Percentiles rank a stretch among this genome's conserved stretches.
These are phyloP conservation scores for Mariannaea sp. DNA, from an alignment of 2,329 filamentous ascomycete genomes.

Conservation along the genomic window DNA sequence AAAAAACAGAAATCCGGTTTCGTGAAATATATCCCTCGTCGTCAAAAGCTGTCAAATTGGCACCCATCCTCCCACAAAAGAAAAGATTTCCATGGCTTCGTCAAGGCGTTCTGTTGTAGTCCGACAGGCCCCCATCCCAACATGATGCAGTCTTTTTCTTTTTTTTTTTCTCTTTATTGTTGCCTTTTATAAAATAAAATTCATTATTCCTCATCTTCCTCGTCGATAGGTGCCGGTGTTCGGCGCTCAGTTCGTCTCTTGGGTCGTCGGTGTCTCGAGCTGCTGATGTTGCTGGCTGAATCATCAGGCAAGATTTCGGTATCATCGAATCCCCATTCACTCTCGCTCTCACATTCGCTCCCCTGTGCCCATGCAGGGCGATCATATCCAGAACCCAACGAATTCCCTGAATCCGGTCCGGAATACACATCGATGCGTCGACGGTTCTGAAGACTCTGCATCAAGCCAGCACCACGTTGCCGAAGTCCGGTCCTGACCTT, in stretches of 20 bases:
- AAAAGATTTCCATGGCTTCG: slow-evolving; percentile 10
- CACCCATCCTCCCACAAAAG: too few species aligned
- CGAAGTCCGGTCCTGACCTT: slow-evolving; percentile 77
- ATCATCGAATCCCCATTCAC: slow-evolving; percentile 63
- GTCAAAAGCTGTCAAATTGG: slow-evolving; percentile 23
- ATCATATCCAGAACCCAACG: slow-evolving; percentile 51
- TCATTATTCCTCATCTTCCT: slow-evolving; percentile 68
- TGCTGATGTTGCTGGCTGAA: slow-evolving; percentile 79
- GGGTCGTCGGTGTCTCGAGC: slow-evolving; percentile 67
- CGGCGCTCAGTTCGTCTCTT: slow-evolving; percentile 71
- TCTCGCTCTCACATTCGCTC: slow-evolving; percentile 59
- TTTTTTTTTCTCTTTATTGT: too few species aligned
- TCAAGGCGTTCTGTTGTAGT: slow-evolving; percentile 4
- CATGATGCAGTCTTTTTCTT: too few species aligned
- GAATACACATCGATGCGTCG: slow-evolving; percentile 61
- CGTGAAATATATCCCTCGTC: slow-evolving; percentile 25
- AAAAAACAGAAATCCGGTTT: too few species aligned
- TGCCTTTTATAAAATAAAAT: too few species aligned
- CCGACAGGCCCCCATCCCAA: neutral
- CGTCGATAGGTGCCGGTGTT: slow-evolving; percentile 74
- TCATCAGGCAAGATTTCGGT: slow-evolving; percentile 75
- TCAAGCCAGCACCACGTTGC: slow-evolving; percentile 79
- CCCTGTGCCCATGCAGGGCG: slow-evolving; percentile 45
- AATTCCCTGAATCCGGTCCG: slow-evolving; percentile 53
- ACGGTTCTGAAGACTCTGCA: slow-evolving; percentile 65